phyloP scores from a whole-genome alignment of 2,329 filamentous ascomycete species.

The Fonsecaea erecta region DNA sequence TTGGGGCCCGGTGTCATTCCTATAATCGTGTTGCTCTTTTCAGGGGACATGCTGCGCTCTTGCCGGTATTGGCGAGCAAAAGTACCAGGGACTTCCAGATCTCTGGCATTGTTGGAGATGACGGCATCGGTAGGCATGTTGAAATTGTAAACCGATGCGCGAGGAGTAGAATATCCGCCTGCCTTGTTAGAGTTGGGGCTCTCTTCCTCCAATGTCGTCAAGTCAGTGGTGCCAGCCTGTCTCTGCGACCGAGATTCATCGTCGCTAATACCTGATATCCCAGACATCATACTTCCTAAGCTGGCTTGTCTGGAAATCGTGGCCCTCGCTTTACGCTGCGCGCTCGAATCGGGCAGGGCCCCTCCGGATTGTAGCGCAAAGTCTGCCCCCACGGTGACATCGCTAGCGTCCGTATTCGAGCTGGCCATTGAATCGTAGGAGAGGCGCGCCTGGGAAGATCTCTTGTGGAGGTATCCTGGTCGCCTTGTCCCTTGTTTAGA shows the following conservation, averaged over 20 bases:
- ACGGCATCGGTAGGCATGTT: conserved; percentile 81
- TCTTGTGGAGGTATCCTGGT: conserved; percentile 61
- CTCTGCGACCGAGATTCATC: conserved; percentile 52
- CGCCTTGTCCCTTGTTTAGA: conserved; percentile 44
- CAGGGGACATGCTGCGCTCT: conserved; percentile 67
- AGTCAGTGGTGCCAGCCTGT: conserved; percentile 51
- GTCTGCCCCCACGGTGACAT: conserved; percentile 75
- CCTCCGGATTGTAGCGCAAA: conserved; percentile 83
- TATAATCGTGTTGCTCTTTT: conserved; percentile 54
- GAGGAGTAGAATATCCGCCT: conserved; percentile 71
- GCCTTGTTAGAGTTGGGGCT: conserved; percentile 41
- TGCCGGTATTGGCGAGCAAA: conserved; percentile 83
- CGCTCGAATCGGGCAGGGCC: conserved; percentile 59
- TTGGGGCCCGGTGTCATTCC: conserved; percentile 56
- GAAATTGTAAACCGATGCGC: conserved; percentile 59
- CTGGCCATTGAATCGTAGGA: conserved; percentile 62
- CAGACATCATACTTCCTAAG: conserved; percentile 86
- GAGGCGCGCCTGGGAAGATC: conserved; percentile 63
- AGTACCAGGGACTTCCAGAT: conserved; percentile 88
- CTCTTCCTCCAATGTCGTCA: conserved; percentile 67
- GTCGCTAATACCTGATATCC: conserved; percentile 60
- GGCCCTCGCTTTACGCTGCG: conserved; percentile 48
- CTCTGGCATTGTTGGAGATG: conserved; percentile 83
- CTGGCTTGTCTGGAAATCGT: conserved; percentile 76
- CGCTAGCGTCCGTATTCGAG: conserved; percentile 67